Evolutionary conservation across 305 asterid genomes (phyloP), one percentile per base, ranked within the genome.

Genomic region (Plantago lanceolata): DNA sequence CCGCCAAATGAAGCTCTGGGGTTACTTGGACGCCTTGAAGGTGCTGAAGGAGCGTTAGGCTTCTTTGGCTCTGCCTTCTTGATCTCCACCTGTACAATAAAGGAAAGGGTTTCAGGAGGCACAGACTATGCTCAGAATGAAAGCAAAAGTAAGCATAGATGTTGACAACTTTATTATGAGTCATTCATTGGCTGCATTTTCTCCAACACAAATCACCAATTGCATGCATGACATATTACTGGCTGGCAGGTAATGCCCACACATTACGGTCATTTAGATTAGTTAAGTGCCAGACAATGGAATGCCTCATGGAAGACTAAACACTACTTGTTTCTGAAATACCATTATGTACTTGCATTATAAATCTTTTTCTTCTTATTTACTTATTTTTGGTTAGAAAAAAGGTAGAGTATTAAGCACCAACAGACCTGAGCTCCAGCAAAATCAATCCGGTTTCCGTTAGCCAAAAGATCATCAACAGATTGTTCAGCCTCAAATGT

Each of bases 1-100:
- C 82, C 78, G 35, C 77, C 79, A 63, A 61, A 76, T 59, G 69
- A 51, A 37, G 58, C 73, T 70, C 79, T 70, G 17, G 87, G 49
- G 64, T 58, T 68, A 61, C 51, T 70, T 52, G 56, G 84, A 28
- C 77, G 84, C 68, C 79, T 82, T 35, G 76, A 71, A 72, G 81
- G 75, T 17, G 80, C 74, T 4, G 73, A 81, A 19, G 76, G 76
- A 16, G 71, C 54, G 57, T 76, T 82, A 13, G 81, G 74, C 67
- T 80, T 82, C 76, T 79, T 82, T 0, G 87, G 87, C 72, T 82
- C 87, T 43, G 84, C 84, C 73, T 76, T 82, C 81, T 82, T 82
- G 71, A 82, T 82, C 68, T 82, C 87, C 62, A 82, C 87, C 87
- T 82, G 21, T 59, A 57, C 20, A 45, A 70, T 37, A 63, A 48